Conservation (phyloP, 78 protist species). For the Chrysochromulina parva region DNA sequence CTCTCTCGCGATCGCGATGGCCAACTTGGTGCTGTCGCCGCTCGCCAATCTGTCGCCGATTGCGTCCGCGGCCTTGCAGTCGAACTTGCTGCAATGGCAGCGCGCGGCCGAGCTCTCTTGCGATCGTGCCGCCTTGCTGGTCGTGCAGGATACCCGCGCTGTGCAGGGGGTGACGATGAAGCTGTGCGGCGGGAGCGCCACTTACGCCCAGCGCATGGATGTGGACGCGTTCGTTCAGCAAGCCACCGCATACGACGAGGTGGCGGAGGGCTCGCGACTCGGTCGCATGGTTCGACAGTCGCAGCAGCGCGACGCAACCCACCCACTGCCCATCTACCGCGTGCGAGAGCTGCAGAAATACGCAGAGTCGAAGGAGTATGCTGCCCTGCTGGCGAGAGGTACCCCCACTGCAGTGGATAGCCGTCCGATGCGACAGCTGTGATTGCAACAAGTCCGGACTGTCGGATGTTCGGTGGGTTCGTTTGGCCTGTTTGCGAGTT, state of each 20-base stretch:
- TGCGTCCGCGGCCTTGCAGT: not conserved
- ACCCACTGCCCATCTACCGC: too few species aligned
- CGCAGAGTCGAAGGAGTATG: too few species aligned
- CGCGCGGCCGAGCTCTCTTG: conserved; percentile 49
- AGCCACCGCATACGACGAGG: not conserved
- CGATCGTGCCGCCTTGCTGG: conserved; percentile 39
- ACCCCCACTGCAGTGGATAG: too few species aligned
- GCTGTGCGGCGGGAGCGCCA: conserved; percentile 12
- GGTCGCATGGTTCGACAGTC: too few species aligned
- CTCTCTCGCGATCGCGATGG: not conserved
- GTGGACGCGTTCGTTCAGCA: conserved; percentile 33
- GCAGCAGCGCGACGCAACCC: too few species aligned
- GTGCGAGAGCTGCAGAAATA: too few species aligned
- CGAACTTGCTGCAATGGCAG: conserved; percentile 27
- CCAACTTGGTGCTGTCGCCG: not conserved
- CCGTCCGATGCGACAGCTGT: too few species aligned
- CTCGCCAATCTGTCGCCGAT: not conserved
- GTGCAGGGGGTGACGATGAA: conserved; percentile 31
- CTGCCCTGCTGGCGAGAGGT: too few species aligned
- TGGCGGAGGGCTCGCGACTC: too few species aligned
- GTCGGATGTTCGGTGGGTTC: too few species aligned
- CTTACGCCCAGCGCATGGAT: not conserved
- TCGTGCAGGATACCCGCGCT: not conserved
- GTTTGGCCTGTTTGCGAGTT: too few species aligned
- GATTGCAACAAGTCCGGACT: too few species aligned